Evolutionary conservation across 2,329 filamentous ascomycete genomes (phyloP).

Genomic region (Scortechinia acanthostroma): DNA sequence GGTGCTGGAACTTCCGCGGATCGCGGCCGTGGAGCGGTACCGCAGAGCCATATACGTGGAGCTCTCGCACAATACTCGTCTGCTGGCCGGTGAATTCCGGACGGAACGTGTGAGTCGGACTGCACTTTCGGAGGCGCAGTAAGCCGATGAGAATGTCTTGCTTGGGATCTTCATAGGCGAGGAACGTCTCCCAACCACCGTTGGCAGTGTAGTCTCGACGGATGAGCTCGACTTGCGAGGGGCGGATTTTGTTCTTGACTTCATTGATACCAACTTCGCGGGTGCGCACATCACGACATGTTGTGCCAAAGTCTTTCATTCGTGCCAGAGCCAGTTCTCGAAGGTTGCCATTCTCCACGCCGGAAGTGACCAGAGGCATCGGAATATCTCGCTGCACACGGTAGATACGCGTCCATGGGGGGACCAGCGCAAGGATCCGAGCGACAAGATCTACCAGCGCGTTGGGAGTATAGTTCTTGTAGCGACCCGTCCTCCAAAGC

Average conservation of each 20-base stretch:
- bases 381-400: conserved; percentile 96
- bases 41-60: conserved; percentile 94
- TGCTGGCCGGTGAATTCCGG: conserved; percentile 79
- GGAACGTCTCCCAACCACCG: conserved; percentile 95
- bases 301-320: conserved; percentile 98
- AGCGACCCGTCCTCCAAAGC: conserved; percentile 90
- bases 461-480: conserved; percentile 98
- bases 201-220: conserved; percentile 91
- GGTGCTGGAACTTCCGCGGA: conserved; percentile 94
- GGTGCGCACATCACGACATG: conserved; percentile 90
- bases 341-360: conserved; percentile 94
- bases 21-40: conserved; percentile 96
- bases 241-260: conserved; percentile 96
- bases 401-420: conserved; percentile 97
- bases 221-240: conserved; percentile 90
- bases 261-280: conserved; percentile 97
- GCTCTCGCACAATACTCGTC: conserved; percentile 83
- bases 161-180: conserved; percentile 96
- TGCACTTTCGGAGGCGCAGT: conserved; percentile 83
- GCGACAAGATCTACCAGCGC: conserved; percentile 91
- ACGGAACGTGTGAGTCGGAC: conserved; percentile 83
- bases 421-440: conserved; percentile 87
- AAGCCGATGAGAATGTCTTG: conserved; percentile 95
- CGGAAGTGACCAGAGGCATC: conserved; percentile 98
- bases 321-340: conserved; percentile 87